Evolutionary conservation across 2,329 filamentous ascomycete genomes (phyloP), one percentile per base, ranked within the genome.

Genomic region (Pseudogymnoascus sp.): DNA sequence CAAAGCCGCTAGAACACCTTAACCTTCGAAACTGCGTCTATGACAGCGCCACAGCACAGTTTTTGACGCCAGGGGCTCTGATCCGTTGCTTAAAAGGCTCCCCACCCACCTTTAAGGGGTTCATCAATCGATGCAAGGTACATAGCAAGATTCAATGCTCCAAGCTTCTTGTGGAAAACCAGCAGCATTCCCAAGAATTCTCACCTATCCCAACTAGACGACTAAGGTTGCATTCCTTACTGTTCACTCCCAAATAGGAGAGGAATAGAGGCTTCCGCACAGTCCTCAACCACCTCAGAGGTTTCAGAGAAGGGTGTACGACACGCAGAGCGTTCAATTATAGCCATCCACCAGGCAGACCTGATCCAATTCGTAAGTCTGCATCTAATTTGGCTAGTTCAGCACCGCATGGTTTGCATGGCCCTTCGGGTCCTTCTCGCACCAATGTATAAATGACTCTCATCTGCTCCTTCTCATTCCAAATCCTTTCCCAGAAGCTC

Each of bases 401-500:
- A 39, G 13, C 30, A 35, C 56, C n/a, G 33, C 33, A 35, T 58
- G 33, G 21, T 58, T 39, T 35, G 18, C 30, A 39, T 39, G 33
- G 30, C 15, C 28, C 45, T 52, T 30, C 45, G 26, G 15, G 45
- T 52, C 26, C 45, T 30, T 52, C 45, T 52, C 45, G 45, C 45
- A 30, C 26, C 45, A 52, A 52, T 30, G 45, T 52, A 52, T 52
- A 52, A 52, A 52, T 52, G 45, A 30, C 6, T 52, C 45, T 58
- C 56, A 39, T 58, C 56, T 39, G 56, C 56, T 39, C 35, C 19
- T 58, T 58, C 30, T 58, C 56, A 58, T 58, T 58, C 56, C 56
- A 58, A 35, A 35, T 58, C 56, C 12, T 19, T 58, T 28, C 77
- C 76, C 60, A 71, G 74, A 67, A 73, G 75, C 60, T 77, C 76